Evolutionary conservation across 2,329 filamentous ascomycete species (phyloP), one percentile per base, ranked within the genome.

Genomic region (Alternaria sp.): DNA sequence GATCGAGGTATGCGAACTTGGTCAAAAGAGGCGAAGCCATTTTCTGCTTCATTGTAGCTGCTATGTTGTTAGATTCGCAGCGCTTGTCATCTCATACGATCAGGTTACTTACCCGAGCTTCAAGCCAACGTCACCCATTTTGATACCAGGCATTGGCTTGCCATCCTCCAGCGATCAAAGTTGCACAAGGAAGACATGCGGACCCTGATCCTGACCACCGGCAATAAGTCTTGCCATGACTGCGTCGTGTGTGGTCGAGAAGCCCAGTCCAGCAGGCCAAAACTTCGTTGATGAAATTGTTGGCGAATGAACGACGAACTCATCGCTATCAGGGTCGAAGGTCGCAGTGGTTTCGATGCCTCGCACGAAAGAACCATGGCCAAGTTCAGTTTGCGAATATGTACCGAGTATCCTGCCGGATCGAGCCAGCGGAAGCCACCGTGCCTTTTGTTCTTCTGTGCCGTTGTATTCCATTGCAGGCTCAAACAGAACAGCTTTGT

Each of bases 131-230:
- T 85, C 83, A 5, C 83, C 83, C 20, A 85, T 79, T 1, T 80
- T 76, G 52, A 85, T 80, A 0, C 82, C 82, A 4, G 81, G 80
- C 60, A 81, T 66, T 59, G 83, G 80, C 2, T 78, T 82, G 45
- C 82, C 78, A 70, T 81, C 75, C 56, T 61, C 44, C 8, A 83
- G 77, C 5, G 55, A 62, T 28, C 83, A 72, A n/a, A 85, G 80
- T 64, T 84, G 83, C 5, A 84, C 81, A 43, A 85, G 79, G 64
- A 85, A 85, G 11, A 81, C 78, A 68, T 85, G 83, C 3, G 81
- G 81, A 0, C 83, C 83, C 57, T 83, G 73, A 7, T 34, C 59
- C 36, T 62, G 46, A 4, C 52, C 30, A 5, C 79, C 79, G 10
- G 84, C 72, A 20, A 83, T 66, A 0, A 85, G 69, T 48, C 83